Evolutionary conservation across 1,284 basidiomycete species (phyloP), one percentile per base, ranked within the genome.

Genomic region (Heterobasidion occidentale): DNA sequence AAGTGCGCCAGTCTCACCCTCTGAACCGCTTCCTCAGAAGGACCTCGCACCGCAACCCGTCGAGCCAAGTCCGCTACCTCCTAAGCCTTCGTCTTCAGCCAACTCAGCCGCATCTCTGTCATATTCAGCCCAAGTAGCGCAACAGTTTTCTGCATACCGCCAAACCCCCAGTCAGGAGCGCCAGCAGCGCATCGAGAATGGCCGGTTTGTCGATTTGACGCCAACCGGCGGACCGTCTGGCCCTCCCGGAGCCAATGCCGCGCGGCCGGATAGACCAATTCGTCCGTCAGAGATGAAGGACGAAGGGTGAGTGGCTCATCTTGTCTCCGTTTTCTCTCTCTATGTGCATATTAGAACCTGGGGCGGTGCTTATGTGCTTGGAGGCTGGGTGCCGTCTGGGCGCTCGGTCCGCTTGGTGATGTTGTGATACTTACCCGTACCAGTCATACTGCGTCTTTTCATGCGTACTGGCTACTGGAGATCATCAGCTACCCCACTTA

Each of bases 221-320:
- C 38, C 38, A 6, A 12, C 38, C 2, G 27, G 15, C 20, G 44
- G 38, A 14, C 38, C 38, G 11, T 45, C 51, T 20, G 57, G 48
- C 50, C 20, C 51, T 5, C 4, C 53, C 15, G 48, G 51, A 53
- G 53, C 56, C 53, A 9, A 36, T 17, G 20, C 50, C 51, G 45
- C 53, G 52, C 14, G 54, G 54, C n/a, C 52, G 52, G 15, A 20
- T 19, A 56, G 68, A 52, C 62, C 67, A 8, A 63, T 69, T 0
- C 61, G 88, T 63, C 90, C 91, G 3, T 89, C 87, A 54, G 92
- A 94, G 69, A 92, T 92, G 90, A 90, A 91, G 63, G 92, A 94
- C 68, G 88, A 90, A 83, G 92, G 92, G 92, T 93, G 81, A 65
- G 60, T 62, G 59, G 14, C 12, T 36, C 7, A 12, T n/a, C 6